Conservation (phyloP, 73 alveolate genomes). For the Uronychia setigera region DNA sequence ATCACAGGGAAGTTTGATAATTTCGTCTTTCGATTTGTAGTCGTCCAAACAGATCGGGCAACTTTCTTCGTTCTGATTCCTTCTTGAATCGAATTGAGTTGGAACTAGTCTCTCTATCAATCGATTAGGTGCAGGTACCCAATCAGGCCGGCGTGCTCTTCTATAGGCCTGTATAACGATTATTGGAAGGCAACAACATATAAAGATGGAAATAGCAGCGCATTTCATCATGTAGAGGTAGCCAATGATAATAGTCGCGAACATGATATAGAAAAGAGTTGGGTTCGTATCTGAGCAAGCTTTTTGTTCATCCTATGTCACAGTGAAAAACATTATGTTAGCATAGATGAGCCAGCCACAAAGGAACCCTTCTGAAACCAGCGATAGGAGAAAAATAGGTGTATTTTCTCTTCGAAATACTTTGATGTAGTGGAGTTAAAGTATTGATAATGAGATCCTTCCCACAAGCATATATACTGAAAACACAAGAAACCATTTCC, state of each 20-base stretch:
- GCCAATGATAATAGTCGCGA: conserved; percentile 22
- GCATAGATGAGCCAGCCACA: conserved; percentile 49
- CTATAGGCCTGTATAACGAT: conserved; percentile 16
- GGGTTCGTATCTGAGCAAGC: neutral
- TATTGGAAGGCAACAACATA: conserved; percentile 26
- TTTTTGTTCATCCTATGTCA: neutral
- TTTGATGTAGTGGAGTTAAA: no score
- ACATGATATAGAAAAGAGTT: conserved; percentile 11
- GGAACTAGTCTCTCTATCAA: neutral
- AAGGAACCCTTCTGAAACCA: conserved; percentile 17
- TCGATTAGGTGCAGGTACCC: conserved; percentile 64
- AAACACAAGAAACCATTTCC: no score
- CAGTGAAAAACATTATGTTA: conserved; percentile 24
- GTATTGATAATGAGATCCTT: no score
- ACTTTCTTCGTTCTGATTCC: conserved; percentile 7
- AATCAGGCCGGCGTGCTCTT: conserved; percentile 30
- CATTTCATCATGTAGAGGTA: conserved; percentile 48
- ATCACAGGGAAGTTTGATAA: conserved; percentile 66
- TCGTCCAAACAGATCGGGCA: conserved; percentile 82
- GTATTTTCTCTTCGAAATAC: no score
- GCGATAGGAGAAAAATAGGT: no score
- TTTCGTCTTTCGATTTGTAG: conserved; percentile 55
- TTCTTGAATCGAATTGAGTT: neutral
- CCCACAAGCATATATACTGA: no score
- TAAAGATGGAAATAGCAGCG: conserved; percentile 21